phyloP scores from a whole-genome alignment of 805 yeast genomes.

The Zygoascus tannicola region DNA sequence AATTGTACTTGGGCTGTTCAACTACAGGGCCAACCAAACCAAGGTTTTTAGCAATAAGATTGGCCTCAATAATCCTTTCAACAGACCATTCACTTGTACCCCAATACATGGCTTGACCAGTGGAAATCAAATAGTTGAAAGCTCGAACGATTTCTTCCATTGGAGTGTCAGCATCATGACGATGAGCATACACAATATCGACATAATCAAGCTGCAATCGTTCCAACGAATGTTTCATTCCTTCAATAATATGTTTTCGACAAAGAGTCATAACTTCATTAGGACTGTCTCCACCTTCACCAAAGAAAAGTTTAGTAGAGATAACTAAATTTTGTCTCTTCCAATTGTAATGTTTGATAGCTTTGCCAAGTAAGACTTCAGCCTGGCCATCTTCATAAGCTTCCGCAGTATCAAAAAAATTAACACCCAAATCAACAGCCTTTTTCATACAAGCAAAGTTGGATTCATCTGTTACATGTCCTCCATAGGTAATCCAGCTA shows the following conservation, averaged over 20 bases:
- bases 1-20: slow-evolving; percentile 24
- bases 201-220: slow-evolving; percentile 26
- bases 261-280: slow-evolving; percentile 24
- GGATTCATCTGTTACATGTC: slow-evolving; percentile 16
- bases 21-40: slow-evolving; percentile 24
- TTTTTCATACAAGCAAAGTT: slow-evolving; percentile 20
- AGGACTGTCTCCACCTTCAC: slow-evolving; percentile 21
- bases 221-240: slow-evolving; percentile 21
- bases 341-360: slow-evolving; percentile 23
- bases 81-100: slow-evolving; percentile 26
- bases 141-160: slow-evolving; percentile 26
- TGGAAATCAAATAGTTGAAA: slow-evolving; percentile 22
- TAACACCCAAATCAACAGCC: slow-evolving; percentile 25
- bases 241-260: slow-evolving; percentile 25
- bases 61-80: slow-evolving; percentile 25
- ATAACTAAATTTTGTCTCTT: slow-evolving; percentile 23
- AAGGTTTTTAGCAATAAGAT: slow-evolving; percentile 24
- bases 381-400: slow-evolving; percentile 22
- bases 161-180: slow-evolving; percentile 22
- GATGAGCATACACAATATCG: slow-evolving; percentile 25
- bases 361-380: slow-evolving; percentile 22
- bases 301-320: slow-evolving; percentile 25
- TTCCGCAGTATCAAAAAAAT: slow-evolving; percentile 27
- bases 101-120: slow-evolving; percentile 27
- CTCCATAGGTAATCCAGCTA: slow-evolving; percentile 26